Evolutionary conservation across 495 filamentous ascomycete genomes (phyloP).

Genomic region (Penicillium cinerascens): DNA sequence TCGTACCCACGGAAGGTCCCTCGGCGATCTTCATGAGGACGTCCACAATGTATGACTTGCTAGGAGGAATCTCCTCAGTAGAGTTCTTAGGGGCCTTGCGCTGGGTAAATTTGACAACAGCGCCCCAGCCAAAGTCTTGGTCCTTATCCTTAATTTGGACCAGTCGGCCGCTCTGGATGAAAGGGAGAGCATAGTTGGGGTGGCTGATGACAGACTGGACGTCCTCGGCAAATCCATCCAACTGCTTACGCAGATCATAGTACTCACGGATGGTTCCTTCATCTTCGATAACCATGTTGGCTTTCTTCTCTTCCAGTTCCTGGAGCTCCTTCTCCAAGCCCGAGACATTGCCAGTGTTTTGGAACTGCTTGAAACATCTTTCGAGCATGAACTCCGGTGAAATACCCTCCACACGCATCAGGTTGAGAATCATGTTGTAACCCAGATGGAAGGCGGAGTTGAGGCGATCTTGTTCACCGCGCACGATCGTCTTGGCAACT

Average conservation of each 20-base stretch:
- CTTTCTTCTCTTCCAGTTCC: constrained; percentile 66
- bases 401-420: constrained; percentile 92
- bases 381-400: constrained; percentile 97
- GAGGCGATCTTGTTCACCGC: constrained; percentile 90
- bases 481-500: constrained; percentile 87
- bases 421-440: constrained; percentile 99
- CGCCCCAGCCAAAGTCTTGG: constrained; percentile 90
- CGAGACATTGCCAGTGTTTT: constrained; percentile 83
- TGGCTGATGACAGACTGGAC: constrained; percentile 86
- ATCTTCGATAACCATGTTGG: constrained; percentile 72
- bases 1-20: constrained; percentile 53
- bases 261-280: constrained; percentile 89
- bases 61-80: constrained; percentile 62
- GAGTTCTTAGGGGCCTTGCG: constrained; percentile 57
- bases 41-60: constrained; percentile 76
- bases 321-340: constrained; percentile 75
- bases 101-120: constrained; percentile 65
- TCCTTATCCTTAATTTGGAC: constrained; percentile 77
- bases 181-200: constrained; percentile 77
- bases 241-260: constrained; percentile 76
- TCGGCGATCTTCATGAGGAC: constrained; percentile 71
- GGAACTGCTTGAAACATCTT: constrained; percentile 96
- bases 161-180: constrained; percentile 75
- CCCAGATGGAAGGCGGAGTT: constrained; percentile 97
- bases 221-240: constrained; percentile 77